Base-by-base conservation (phyloP, 805 yeast species). In the Debaryomyces tyrocola region DNA sequence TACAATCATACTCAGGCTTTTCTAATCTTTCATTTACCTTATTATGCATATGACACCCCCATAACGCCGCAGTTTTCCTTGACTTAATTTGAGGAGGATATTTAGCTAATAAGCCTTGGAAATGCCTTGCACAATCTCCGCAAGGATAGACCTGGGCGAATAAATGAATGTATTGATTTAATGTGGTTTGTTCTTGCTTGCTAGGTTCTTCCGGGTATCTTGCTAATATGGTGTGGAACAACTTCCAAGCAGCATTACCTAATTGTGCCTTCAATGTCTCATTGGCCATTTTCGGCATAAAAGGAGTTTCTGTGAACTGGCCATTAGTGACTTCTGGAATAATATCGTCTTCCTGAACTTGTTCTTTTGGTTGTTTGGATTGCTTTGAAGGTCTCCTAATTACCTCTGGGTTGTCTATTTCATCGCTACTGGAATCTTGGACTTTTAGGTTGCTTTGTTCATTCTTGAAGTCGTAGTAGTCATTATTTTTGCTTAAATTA, bases 11-110 rank as follows among this genome's bases (percentile, higher is more conserved):
- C 14, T 75, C 72, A 1, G 77, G 80, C 56, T 91, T 89, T 4
- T 74, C 74, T 37, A 91, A 73, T 43, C 85, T 71, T 44, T 79
- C 80, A 64, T 92, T 92, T 31, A 91, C 97, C 58, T 83, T 77
- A 63, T 92, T 91, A 68, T 91, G 98, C 4, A 91, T 74, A 58
- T 85, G 85, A 62, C 99, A 94, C 1, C 99, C 99, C 99, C 99
- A 94, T 53, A 88, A 69, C 0, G 96, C 90, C 1, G 99, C 98
- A 3, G 81, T 78, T 50, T 83, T 82, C 47, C 96, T 75, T 18
- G 86, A 77, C 6, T 81, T 73, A 3, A 85, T 76, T 59, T 94
- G 99, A 2, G 96, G 97, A 1, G 99, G 98, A 58, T 73, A 84
- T 56, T 85, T 75, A 46, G 71, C 59, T 46, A 94, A 67, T 53